Evolutionary conservation across 139 green algal species (phyloP), one percentile per base, ranked within the genome.

Genomic region (Coelastrella sp.): DNA sequence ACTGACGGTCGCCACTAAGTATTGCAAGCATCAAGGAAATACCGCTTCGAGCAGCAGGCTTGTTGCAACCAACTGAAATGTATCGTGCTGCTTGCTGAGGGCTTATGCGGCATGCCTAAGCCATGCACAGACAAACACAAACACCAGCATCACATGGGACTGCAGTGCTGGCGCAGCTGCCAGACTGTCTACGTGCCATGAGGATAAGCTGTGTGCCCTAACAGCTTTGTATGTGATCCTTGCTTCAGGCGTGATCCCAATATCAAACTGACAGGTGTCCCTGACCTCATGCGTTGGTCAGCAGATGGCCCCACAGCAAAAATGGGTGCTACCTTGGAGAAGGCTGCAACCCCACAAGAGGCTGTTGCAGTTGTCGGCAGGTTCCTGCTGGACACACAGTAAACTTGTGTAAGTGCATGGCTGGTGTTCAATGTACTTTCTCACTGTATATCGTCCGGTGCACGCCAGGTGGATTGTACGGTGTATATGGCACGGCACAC

Each of bases 271-370:
- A 35, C 22, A 27, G 84, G 89, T 24, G 84, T 92, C 15, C 89
- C 89, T n/a, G 88, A 87, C 6, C 66, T 92, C 65, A 75, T 92
- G 84, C 78, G 78, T 58, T 92, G 89, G 89, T 60, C 63, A 8
- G 89, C 35, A 35, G 25, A 80, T 8, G 89, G 63, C 12, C 84
- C 84, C 4, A 70, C 76, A 25, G 82, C 82, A n/a, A 87, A 63
- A 56, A 49, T 92, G 84, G 84, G 80, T 7, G 10, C 35, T 56
- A 60, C 19, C 3, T 63, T 92, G 57, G 89, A 92, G 89, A 66
- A 79, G 57, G 87, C 87, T 35, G 75, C 61, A 27, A 86, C 87
- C 14, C 87, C 87, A 12, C 60, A 59, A 72, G 84, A 88, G 56
- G 84, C 84, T n/a, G 84, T 80, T 17, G 84, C 76, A 6, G 10